Base-by-base conservation (phyloP, 176 grass and related monocot species). In the Olyra latifolia region DNA sequence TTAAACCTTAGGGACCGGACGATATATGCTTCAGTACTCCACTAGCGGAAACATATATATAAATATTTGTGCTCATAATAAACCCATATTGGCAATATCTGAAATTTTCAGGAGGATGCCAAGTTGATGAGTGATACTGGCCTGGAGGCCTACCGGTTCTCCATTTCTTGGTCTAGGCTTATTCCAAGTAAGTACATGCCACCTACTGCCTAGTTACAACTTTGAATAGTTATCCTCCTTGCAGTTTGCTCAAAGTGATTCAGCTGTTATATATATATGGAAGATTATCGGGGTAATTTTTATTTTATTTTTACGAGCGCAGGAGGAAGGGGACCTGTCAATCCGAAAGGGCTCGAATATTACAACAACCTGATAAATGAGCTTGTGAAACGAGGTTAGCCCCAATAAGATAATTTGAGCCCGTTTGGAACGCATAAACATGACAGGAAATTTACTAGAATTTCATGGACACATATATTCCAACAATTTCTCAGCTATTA, bases 161-260 rank as follows among this genome's bases (percentile, higher is more conserved):
- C 94, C 75, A 90, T 97, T 73, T 94, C 91, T 63, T 97, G 94
- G 94, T 92, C 94, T 17, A 86, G 94, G 42, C 91, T 94, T 69
- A 83, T 97, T 24, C 91, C 91, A 69, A 89, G 91, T 97, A 93
- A 82, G 74, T 70, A 12, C 19, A 24, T 4, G 14, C 15, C n/a
- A n/a, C n/a, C n/a, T n/a, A n/a, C n/a, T n/a, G n/a, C n/a, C n/a
- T 24, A 19, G 22, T 64, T 27, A 44, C 57, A 17, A 14, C 45
- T 53, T 54, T 8, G 13, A 35, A 64, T 0, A 14, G 0, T 40
- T 40, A 65, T 24, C 19, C 59, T 35, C 6, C 6, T 65, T 30
- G n/a, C 12, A 50, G 49, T 6, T 17, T 24, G 8, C 52, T 43
- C 2, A 47, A 10, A 71, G 1, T 12, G 27, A 54, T 72, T 9